A percentile compares a stretch with the other conserved stretches of the same genome.
Conservation (phyloP, 2,329 filamentous ascomycete genomes). For the Nannizzia gypsea region DNA sequence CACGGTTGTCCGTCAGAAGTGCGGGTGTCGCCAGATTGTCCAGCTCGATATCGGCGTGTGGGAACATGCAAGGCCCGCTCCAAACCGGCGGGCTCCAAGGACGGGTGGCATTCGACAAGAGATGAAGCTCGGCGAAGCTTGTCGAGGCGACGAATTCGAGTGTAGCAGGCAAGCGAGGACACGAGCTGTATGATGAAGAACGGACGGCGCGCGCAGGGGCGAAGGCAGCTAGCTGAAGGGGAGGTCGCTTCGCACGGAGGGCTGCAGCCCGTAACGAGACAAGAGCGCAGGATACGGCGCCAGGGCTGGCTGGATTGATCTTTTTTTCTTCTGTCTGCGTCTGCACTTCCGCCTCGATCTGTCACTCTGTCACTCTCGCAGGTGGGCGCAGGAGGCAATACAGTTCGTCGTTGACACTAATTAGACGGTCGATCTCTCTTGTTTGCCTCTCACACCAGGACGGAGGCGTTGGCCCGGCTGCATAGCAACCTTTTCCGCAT, state of each 20-base stretch:
- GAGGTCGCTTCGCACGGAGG: too few species aligned
- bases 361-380: not conserved
- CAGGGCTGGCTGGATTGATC: not conserved
- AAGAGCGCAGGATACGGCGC: not conserved
- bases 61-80: not conserved
- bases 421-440: not conserved
- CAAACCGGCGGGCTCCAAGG: not conserved
- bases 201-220: not conserved
- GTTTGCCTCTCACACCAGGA: not conserved
- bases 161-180: not conserved
- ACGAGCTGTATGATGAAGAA: not conserved
- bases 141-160: not conserved
- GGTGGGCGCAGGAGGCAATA: conserved; percentile 1
- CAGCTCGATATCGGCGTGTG: not conserved
- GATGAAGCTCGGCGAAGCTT: not conserved
- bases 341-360: not conserved
- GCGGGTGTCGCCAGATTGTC: not conserved
- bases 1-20: not conserved
- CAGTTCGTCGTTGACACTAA: not conserved
- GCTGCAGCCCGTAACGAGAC: not conserved
- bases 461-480: not conserved
- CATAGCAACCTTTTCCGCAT: not conserved
- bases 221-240: not conserved
- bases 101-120: not conserved
- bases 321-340: not conserved